Percentiles rank a stretch among this genome's conserved stretches.
Conservation (phyloP, 1,284 basidiomycete genomes). For the Psilocybe mexicana region DNA sequence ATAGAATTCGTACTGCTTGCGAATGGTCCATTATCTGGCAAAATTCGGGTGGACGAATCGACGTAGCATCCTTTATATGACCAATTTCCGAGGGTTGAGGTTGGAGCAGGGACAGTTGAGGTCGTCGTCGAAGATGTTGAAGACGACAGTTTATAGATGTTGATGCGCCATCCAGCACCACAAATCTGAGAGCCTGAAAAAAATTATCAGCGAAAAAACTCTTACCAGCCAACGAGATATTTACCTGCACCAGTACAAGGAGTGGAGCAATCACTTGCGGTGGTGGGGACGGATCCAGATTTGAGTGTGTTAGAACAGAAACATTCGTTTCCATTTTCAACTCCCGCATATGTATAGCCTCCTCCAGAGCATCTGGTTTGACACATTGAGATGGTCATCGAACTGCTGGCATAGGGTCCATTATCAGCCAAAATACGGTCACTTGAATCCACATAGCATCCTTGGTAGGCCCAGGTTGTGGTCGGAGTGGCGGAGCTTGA, state of each 20-base stretch:
- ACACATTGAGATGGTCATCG: conserved; percentile 28
- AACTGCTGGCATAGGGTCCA: conserved; percentile 21
- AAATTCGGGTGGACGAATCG: conserved; percentile 24
- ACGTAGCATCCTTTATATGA: conserved; percentile 31
- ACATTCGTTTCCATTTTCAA: conserved; percentile 32
- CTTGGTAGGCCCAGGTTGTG: conserved; percentile 26
- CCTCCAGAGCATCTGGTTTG: conserved; percentile 23
- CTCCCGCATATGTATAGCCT: conserved; percentile 30
- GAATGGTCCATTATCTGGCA: conserved; percentile 23
- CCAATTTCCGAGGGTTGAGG: conserved; percentile 17
- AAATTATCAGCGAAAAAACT: not conserved
- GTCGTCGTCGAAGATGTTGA: not conserved
- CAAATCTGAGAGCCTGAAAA: conserved; percentile 25
- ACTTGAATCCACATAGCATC: conserved; percentile 31
- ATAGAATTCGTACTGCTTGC: conserved; percentile 25
- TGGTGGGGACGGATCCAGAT: conserved; percentile 16
- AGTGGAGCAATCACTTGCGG: conserved; percentile 28
- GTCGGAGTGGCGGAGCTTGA: conserved; percentile 17
- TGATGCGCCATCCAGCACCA: conserved; percentile 23
- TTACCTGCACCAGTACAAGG: conserved; percentile 30
- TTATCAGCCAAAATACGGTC: conserved; percentile 22
- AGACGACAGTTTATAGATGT: conserved; percentile 18
- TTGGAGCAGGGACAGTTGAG: conserved; percentile 18
- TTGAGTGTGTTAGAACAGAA: conserved; percentile 27
- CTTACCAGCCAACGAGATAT: not conserved